phyloP scores from a whole-genome alignment of 768 basidiomycete genomes.

The Serendipita sp. region DNA sequence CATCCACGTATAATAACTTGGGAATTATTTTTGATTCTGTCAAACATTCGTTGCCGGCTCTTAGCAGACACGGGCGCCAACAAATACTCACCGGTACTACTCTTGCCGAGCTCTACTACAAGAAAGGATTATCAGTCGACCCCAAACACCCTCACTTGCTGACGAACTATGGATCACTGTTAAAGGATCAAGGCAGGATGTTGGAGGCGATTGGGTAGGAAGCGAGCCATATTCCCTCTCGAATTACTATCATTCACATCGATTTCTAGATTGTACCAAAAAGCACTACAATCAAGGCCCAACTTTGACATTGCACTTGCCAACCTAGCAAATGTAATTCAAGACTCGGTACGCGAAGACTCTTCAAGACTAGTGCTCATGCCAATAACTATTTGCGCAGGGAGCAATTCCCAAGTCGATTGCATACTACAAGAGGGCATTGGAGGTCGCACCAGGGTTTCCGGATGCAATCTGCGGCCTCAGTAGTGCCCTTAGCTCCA shows the following conservation, averaged over 20 bases:
- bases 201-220: conserved; percentile 29
- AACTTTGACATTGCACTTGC: conserved; percentile 37
- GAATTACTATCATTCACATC: neutral
- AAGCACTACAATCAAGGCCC: conserved; percentile 27
- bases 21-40: conserved; percentile 32
- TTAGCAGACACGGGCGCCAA: conserved; percentile 13
- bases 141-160: conserved; percentile 33
- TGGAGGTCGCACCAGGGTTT: conserved; percentile 28
- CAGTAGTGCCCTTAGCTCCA: conserved; percentile 29
- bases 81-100: conserved; percentile 18
- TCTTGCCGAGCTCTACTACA: conserved; percentile 31
- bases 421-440: conserved; percentile 30
- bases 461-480: conserved; percentile 35
- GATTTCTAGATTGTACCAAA: conserved; percentile 24
- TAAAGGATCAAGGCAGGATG: conserved; percentile 33
- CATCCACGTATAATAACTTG: conserved; percentile 35
- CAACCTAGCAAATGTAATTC: conserved; percentile 36
- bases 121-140: conserved; percentile 29
- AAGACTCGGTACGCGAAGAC: conserved; percentile 26
- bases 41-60: conserved; percentile 14
- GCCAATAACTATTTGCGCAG: conserved; percentile 15
- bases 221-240: neutral
- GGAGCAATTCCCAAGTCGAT: conserved; percentile 30
- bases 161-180: conserved; percentile 34
- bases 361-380: neutral